Conservation (phyloP, 2,329 filamentous ascomycete genomes). For the Dichotomopilus funicola region DNA sequence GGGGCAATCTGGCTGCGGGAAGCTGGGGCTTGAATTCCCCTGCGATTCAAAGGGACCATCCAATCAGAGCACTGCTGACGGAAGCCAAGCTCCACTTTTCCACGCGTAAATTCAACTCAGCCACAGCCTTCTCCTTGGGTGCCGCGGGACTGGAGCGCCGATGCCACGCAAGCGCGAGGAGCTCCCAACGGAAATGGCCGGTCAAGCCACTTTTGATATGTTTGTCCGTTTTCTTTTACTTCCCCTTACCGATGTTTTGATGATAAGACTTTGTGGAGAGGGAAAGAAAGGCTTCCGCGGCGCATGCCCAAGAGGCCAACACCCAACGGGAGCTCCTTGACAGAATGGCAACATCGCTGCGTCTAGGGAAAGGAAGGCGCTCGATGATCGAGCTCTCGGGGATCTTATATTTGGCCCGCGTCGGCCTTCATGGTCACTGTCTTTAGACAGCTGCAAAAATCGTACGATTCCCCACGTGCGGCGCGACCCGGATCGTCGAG, state of each 20-base stretch:
- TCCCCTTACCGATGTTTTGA: background rate
- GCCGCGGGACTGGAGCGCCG: background rate
- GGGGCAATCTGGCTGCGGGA: slow-evolving; percentile 11
- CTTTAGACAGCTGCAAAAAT: slow-evolving; percentile 16
- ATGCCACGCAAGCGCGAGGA: background rate
- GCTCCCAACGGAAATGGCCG: background rate
- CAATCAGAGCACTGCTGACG: background rate
- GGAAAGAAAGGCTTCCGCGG: too few species aligned
- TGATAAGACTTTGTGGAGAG: too few species aligned
- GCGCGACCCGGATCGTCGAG: slow-evolving; percentile 21
- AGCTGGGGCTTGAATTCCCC: background rate
- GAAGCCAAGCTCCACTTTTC: slow-evolving; percentile 4
- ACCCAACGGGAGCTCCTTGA: too few species aligned
- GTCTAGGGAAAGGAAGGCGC: too few species aligned
- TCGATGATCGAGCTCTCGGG: too few species aligned
- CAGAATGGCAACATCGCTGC: too few species aligned
- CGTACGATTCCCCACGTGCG: slow-evolving; percentile 23
- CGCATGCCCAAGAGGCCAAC: too few species aligned
- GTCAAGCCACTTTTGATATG: background rate
- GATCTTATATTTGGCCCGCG: too few species aligned
- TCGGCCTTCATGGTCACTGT: background rate
- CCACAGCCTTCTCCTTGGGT: slow-evolving; percentile 1
- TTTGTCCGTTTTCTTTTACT: background rate
- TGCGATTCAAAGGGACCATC: background rate
- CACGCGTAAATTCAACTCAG: slow-evolving; percentile 12